Evolutionary conservation across 495 filamentous ascomycete genomes (phyloP), one percentile per base, ranked within the genome.

Genomic region (Aspergillus heteromorphus): DNA sequence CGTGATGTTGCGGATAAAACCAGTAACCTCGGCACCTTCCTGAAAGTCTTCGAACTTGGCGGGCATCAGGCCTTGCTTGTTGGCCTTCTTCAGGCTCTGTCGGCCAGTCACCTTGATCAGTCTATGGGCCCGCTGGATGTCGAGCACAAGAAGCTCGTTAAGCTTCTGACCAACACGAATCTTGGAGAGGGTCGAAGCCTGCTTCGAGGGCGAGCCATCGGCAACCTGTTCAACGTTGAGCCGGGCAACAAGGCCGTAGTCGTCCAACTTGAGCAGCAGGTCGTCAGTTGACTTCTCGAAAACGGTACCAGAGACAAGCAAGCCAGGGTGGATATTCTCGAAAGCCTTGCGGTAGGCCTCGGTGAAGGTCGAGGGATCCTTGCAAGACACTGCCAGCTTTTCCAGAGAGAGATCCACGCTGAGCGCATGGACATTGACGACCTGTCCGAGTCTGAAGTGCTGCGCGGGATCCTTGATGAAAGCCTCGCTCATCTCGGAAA

Each of bases 401-500:
- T 76, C 73, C 36, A 79, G 79, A 45, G 85, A 78, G 0, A 81
- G 69, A 68, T 96, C 86, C 31, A 97, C 84, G 56, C 85, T 87
- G 40, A 93, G 59, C 18, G 93, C 83, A 59, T 88, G 85, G 29
- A 96, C 87, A 68, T 81, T 95, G 56, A 98, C 86, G 16, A 93
- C 91, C 65, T 98, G 93, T 1, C 95, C 93, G 7, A 82, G 71
- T 29, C 86, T 82, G 72, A 98, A 98, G 65, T 98, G 92, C 61
- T 93, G 82, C 40, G 79, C 82, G 6, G 92, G 90, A 63, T 96
- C 87, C 61, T 87, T 81, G 59, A 98, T 96, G 67, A 85, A 97
- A 13, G 91, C 88, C 64, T 97, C 95, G 66, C 92, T 96, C 95
- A 98, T 97, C 65, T 98, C 92, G 2, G 88, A 87, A 2, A 95